These are phyloP conservation scores for Puccinia coronata DNA, from an alignment of 1,284 basidiomycete genomes.

Conservation along the genomic window DNA sequence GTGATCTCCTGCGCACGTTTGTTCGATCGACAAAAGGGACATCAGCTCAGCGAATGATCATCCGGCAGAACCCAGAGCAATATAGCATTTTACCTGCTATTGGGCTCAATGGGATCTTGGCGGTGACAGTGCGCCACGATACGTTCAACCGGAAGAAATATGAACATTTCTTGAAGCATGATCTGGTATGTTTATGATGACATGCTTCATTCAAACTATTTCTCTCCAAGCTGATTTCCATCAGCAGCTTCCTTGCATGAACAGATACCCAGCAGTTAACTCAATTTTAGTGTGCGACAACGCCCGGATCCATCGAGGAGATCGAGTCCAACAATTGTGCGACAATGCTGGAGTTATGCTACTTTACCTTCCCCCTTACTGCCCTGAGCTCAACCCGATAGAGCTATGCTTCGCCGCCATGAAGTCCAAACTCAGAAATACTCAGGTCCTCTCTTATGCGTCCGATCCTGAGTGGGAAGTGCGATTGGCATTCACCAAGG, in stretches of 20 bases:
- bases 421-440: not conserved
- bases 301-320: not conserved
- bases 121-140: not conserved
- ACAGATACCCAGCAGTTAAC: not conserved
- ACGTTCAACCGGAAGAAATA: not conserved
- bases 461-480: not conserved
- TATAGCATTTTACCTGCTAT: not conserved
- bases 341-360: not conserved
- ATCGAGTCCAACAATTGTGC: not conserved
- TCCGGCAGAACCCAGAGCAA: not conserved
- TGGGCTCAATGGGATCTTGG: not conserved
- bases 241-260: not conserved
- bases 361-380: constrained; percentile 26
- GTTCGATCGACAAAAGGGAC: not conserved
- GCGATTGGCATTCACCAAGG: not conserved
- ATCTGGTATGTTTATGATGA: not conserved
- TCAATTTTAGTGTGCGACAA: constrained; percentile 7
- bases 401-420: not conserved
- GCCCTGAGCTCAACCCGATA: too few species aligned
- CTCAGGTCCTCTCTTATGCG: not conserved
- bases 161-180: constrained; percentile 8
- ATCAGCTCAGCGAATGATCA: not conserved
- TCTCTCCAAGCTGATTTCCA: not conserved
- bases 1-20: not conserved
- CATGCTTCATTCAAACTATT: not conserved